phyloP scores from a whole-genome alignment of 305 asterid genomes.

The Fraxinus floribunda region DNA sequence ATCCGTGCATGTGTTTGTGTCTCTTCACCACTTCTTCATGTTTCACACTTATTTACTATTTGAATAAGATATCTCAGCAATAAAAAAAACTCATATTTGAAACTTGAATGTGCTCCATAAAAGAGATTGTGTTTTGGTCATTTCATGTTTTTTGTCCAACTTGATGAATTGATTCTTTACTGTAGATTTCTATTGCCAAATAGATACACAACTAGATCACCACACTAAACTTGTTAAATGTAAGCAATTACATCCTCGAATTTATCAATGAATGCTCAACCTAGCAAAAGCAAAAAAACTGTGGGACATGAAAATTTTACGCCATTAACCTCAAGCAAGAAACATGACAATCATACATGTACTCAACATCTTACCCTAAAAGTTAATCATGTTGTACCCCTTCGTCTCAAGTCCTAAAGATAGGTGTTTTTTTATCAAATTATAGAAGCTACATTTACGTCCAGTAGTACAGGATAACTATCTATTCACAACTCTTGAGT shows the following conservation, averaged over 20 bases:
- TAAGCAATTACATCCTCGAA: neutral
- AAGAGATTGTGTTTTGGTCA: neutral
- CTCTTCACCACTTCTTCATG: neutral
- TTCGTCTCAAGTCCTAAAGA: neutral
- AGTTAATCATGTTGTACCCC: neutral
- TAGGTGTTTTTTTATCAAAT: neutral
- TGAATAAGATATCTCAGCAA: neutral
- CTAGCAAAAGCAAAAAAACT: slow-evolving; percentile 2
- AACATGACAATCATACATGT: neutral
- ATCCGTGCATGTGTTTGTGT: neutral
- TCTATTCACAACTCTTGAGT: neutral
- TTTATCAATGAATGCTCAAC: neutral
- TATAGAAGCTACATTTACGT: neutral
- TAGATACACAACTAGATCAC: slow-evolving; percentile 5
- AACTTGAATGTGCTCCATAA: neutral
- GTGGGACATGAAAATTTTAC: neutral
- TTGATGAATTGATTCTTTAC: neutral
- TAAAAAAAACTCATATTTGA: neutral
- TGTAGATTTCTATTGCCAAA: neutral
- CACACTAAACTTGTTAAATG: neutral
- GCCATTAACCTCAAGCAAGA: neutral
- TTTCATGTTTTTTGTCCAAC: neutral
- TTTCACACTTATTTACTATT: neutral
- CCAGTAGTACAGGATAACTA: neutral
- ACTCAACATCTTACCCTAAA: neutral